phyloP scores from a whole-genome alignment of 768 basidiomycete genomes.

The Scleroderma bovista region DNA sequence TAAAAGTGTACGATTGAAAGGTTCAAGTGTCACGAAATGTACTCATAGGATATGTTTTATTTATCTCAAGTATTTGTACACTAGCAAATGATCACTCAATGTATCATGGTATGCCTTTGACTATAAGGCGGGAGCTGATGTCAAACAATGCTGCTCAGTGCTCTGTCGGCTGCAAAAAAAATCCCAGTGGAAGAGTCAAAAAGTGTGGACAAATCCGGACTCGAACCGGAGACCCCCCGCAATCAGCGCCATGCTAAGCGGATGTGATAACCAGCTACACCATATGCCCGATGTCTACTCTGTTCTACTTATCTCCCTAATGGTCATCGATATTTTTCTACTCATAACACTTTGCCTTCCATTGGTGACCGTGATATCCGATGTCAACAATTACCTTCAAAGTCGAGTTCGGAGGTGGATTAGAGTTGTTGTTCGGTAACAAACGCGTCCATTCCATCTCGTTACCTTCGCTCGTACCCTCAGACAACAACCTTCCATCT shows the following conservation, averaged over 20 bases:
- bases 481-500: constrained; percentile 26
- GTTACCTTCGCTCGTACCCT: constrained; percentile 44
- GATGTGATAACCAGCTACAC: constrained; percentile 38
- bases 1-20: no score
- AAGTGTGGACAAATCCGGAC: constrained; percentile 35
- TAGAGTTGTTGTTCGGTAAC: constrained; percentile 80
- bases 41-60: no score
- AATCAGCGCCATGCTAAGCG: constrained; percentile 31
- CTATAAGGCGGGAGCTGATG: no score
- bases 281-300: constrained; percentile 25
- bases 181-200: constrained; percentile 6
- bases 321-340: background rate
- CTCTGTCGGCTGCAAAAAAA: background rate
- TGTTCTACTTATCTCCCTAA: no score
- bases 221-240: constrained; percentile 38
- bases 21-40: no score
- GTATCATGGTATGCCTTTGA: no score
- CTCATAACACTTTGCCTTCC: no score
- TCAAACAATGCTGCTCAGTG: no score
- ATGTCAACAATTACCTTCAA: constrained; percentile 38
- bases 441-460: constrained; percentile 51
- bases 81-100: no score
- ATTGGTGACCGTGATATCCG: background rate
- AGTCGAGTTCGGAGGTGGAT: constrained; percentile 78
- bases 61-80: no score